Evolutionary conservation across 2,329 filamentous ascomycete genomes (phyloP).

Genomic region (Aulographum hederae): DNA sequence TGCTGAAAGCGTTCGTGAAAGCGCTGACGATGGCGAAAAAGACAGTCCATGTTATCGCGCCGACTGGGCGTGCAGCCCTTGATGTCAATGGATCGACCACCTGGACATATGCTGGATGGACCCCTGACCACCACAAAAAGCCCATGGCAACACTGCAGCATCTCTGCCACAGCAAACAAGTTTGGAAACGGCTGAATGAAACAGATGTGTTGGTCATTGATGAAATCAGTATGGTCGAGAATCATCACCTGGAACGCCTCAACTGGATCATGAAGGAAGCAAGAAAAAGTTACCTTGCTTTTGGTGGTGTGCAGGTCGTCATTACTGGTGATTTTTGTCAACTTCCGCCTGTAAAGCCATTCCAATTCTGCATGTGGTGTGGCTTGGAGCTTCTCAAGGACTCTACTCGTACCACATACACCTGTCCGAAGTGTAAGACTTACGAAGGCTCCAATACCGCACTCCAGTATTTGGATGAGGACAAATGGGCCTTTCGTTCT

Average conservation of each 20-base stretch:
- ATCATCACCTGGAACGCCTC: conserved; percentile 32
- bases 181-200: conserved; percentile 17
- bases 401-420: conserved; percentile 10
- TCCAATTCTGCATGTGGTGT: conserved; percentile 32
- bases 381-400: conserved; percentile 17
- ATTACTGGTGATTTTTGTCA: conserved; percentile 44
- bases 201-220: conserved; percentile 44
- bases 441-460: no score
- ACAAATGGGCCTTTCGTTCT: conserved; percentile 45
- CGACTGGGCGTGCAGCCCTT: conserved; percentile 40
- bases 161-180: conserved; percentile 15
- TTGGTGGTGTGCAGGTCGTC: conserved; percentile 34
- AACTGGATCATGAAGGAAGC: conserved; percentile 28
- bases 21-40: conserved; percentile 17
- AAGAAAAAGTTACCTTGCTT: no score
- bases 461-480: conserved; percentile 21
- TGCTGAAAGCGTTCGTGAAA: conserved; percentile 30
- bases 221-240: conserved; percentile 49
- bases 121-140: conserved; percentile 25
- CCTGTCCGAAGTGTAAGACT: conserved; percentile 17
- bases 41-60: conserved; percentile 34
- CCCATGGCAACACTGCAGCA: conserved; percentile 17
- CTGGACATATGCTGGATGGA: conserved; percentile 40
- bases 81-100: conserved; percentile 38
- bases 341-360: conserved; percentile 38